Evolutionary conservation across 179 eudicot species (phyloP), one percentile per base, ranked within the genome.

Genomic region (Spinacia oleracea): DNA sequence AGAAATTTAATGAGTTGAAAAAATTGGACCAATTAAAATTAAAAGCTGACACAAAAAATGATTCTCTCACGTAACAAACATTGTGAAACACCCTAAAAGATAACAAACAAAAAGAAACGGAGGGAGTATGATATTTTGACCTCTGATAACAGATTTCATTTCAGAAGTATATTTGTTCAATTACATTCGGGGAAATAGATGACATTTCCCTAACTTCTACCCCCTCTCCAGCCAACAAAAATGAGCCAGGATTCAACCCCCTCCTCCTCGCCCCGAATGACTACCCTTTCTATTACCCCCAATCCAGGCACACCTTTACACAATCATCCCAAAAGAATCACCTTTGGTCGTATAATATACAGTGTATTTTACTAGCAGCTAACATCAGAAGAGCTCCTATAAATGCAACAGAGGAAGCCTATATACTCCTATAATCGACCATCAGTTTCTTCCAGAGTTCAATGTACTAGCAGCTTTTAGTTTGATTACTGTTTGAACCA

Each of bases 271-370:
- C 5, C 8, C 2, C 9, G 10, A 38, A 18, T 31, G 1, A 65
- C 21, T 14, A 60, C 6, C 34, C 69, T 4, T 11, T 34, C 38
- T 23, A 64, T 5, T 31, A 7, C 14, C 67, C 18, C 12, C 65
- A 9, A 11, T 62, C 35, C 68, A 32, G 5, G 23, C 25, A 21
- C 25, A 32, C 20, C 53, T 31, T 32, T 12, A 35, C 25, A 21
- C 8, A 46, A 9, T 66, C 29, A 71, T 59, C 70, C 55, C 53
- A 59, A 71, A 71, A 68, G 80, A 77, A 77, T 77, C 68, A 69
- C 56, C 74, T 68, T 42, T 40, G 14, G 53, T 76, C 1, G 45
- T 48, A 32, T 70, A 64, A 25, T 31, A 42, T 46, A 32, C 65
- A 72, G 65, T 45, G 31, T 70, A 6, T 27, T 32, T 8, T 53